phyloP scores from a whole-genome alignment of 1,139 yeast genomes.

The Suhomyces anneliseae region DNA sequence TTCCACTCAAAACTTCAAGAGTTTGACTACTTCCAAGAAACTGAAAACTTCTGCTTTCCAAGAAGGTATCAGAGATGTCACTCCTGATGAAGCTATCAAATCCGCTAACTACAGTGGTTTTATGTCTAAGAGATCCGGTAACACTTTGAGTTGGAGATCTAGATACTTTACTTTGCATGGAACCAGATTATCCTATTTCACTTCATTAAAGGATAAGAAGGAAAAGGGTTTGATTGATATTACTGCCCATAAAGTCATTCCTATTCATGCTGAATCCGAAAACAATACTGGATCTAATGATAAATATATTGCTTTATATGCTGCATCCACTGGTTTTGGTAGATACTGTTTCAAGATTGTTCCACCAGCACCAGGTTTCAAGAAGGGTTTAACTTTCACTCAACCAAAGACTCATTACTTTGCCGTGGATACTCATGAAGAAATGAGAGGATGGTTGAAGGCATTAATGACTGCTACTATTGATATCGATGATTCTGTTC shows the following conservation, averaged over 20 bases:
- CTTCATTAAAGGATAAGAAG: slow-evolving; percentile 72
- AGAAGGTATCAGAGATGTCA: slow-evolving; percentile 79
- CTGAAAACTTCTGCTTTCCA: slow-evolving; percentile 88
- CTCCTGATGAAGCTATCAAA: slow-evolving; percentile 77
- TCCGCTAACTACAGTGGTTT: slow-evolving; percentile 84
- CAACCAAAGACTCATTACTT: slow-evolving; percentile 95
- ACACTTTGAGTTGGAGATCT: slow-evolving; percentile 87
- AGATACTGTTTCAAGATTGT: slow-evolving; percentile 86
- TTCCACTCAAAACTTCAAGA: slow-evolving; percentile 46
- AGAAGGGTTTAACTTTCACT: slow-evolving; percentile 92
- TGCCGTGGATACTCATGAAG: slow-evolving; percentile 89
- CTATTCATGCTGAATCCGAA: slow-evolving; percentile 47
- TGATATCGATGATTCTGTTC: slow-evolving; percentile 89
- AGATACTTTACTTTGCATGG: slow-evolving; percentile 90
- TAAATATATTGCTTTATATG: slow-evolving; percentile 78
- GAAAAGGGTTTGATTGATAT: slow-evolving; percentile 95
- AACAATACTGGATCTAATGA: slow-evolving; percentile 69
- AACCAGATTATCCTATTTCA: slow-evolving; percentile 85
- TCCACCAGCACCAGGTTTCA: slow-evolving; percentile 98
- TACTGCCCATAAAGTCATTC: slow-evolving; percentile 89
- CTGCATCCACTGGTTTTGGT: slow-evolving; percentile 92
- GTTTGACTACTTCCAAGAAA: slow-evolving; percentile 45
- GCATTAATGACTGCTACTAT: slow-evolving; percentile 95
- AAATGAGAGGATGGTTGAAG: slow-evolving; percentile 94
- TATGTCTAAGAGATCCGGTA: slow-evolving; percentile 89